These are phyloP conservation scores for Echinosophora koreensis DNA, from an alignment of 306 rosid species.

Conservation along the genomic window DNA sequence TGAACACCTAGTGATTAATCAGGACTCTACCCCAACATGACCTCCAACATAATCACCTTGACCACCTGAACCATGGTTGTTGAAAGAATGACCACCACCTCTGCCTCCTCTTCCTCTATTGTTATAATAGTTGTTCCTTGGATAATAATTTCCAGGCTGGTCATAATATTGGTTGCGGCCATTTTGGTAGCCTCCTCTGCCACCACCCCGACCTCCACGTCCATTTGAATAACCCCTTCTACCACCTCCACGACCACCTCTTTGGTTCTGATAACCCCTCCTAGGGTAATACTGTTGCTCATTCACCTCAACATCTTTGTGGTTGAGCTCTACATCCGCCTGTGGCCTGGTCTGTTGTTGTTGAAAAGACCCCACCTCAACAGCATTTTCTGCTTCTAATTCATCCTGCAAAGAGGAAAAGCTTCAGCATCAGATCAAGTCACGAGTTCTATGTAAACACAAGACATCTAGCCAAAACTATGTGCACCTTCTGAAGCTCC, in stretches of 20 bases:
- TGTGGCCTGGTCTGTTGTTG: conserved; percentile 60
- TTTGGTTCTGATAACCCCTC: conserved; percentile 77
- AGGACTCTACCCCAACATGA: conserved; percentile 76
- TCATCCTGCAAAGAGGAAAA: conserved; percentile 68
- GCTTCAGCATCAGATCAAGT: neutral
- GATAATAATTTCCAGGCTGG: conserved; percentile 85
- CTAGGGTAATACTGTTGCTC: conserved; percentile 70
- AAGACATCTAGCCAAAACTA: conserved; percentile 15
- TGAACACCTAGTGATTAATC: conserved; percentile 49
- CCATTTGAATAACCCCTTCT: conserved; percentile 83
- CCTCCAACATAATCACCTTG: conserved; percentile 63
- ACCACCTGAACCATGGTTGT: conserved; percentile 61
- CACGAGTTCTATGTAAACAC: conserved; percentile 9
- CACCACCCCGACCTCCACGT: conserved; percentile 81
- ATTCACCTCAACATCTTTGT: conserved; percentile 68
- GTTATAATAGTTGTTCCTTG: conserved; percentile 64
- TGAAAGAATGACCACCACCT: conserved; percentile 68
- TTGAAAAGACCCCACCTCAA: conserved; percentile 58
- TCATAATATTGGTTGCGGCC: conserved; percentile 85
- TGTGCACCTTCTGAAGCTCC: conserved; percentile 61
- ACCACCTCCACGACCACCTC: conserved; percentile 86
- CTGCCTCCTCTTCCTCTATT: conserved; percentile 81
- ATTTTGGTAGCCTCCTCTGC: conserved; percentile 73
- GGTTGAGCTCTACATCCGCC: conserved; percentile 58
- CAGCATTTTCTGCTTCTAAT: conserved; percentile 55